Base-by-base conservation (phyloP, 768 basidiomycete genomes). In the Trametes maxima region DNA sequence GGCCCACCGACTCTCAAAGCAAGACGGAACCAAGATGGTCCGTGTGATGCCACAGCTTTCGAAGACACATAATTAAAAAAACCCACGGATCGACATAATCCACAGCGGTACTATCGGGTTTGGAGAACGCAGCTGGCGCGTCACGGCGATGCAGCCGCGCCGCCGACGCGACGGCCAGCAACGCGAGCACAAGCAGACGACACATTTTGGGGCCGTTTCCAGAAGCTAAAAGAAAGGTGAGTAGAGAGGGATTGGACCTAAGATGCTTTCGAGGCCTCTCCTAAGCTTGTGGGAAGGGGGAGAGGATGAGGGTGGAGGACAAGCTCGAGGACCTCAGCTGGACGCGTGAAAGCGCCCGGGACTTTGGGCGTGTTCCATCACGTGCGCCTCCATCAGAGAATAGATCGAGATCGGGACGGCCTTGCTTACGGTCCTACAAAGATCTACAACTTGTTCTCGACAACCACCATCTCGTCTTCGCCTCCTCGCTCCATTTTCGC, bases 1-100 rank as follows among this genome's bases (percentile, higher is more conserved):
- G 28, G 3, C 28, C 8, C 8, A 33, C 28, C 28, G 28, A 33
- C 28, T 33, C 28, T 33, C 28, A 33, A 33, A 33, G 28, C 28
- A 33, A 33, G 28, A 3, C 28, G 3, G 28, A 8, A 33, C 28
- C 28, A 33, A 33, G 28, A 33, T 33, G 28, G 28, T 33, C 28
- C 28, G 28, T 33, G 28, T 33, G 28, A 33, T 33, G 8, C 28
- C 28, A 33, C 28, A 33, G 28, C 28, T 8, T 33, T 33, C 28
- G 28, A 33, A 8, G 28, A 33, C 8, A 33, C 28, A 33, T 33
- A 33, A 33, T 14, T 5, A 24, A 21, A 19, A 25, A 35, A 17
- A 65, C 80, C 65, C 58, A 82, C 80, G 80, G 77, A 57, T 82
- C 77, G n/a, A 82, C 78, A 55, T 75, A 70, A 65, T 81, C 79